phyloP scores from a whole-genome alignment of 305 asterid genomes.

The Lippia alba region DNA sequence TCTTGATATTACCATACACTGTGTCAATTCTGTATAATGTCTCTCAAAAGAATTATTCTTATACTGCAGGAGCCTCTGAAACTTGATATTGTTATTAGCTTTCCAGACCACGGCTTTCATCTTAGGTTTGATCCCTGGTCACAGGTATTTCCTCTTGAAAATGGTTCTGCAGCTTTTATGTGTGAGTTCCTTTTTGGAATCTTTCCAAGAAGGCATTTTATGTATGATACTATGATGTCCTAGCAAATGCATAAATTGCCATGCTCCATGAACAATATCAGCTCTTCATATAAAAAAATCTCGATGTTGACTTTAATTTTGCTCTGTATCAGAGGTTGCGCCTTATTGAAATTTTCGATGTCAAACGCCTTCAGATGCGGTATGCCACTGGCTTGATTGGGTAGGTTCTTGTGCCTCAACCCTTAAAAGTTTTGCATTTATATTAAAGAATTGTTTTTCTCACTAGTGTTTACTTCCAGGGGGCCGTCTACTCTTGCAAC shows the following conservation, averaged over 20 bases:
- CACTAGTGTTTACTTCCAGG: constrained; percentile 46
- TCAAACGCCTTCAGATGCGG: constrained; percentile 91
- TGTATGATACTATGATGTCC: constrained; percentile 8
- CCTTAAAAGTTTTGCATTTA: constrained; percentile 2
- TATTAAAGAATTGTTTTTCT: constrained; percentile 11
- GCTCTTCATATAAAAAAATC: constrained; percentile 1
- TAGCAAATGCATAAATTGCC: not conserved
- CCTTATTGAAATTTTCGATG: constrained; percentile 82
- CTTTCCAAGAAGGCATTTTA: not conserved
- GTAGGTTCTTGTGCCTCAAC: constrained; percentile 37
- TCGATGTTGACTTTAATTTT: constrained; percentile 31
- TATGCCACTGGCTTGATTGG: constrained; percentile 77
- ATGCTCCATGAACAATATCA: not conserved
- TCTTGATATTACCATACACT: not conserved
- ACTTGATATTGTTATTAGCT: constrained; percentile 88
- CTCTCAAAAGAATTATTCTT: not conserved
- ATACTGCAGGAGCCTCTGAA: constrained; percentile 76
- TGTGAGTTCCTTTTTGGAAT: not conserved
- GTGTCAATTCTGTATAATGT: not conserved
- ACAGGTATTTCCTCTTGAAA: constrained; percentile 57
- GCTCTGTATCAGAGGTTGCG: constrained; percentile 70
- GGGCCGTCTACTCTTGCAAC: constrained; percentile 93
- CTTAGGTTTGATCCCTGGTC: constrained; percentile 95
- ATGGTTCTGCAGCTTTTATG: constrained; percentile 19
- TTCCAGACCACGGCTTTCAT: constrained; percentile 96